phyloP scores from a whole-genome alignment of 2,329 filamentous ascomycete genomes.

The Allantophomopsis cytisporea region DNA sequence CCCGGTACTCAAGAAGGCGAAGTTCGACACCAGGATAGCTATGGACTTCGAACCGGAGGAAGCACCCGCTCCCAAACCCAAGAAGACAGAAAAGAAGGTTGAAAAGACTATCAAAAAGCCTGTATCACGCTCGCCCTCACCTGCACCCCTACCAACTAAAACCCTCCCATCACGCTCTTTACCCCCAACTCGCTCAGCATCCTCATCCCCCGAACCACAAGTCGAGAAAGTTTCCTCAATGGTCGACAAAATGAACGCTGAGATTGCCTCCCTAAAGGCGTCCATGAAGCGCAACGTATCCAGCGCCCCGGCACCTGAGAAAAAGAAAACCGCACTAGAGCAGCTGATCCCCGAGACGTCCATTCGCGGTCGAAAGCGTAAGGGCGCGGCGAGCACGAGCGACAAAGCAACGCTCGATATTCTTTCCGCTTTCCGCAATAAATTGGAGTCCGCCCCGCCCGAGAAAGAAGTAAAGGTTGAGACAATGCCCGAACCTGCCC shows the following conservation, averaged over 20 bases:
- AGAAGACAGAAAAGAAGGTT: conserved; percentile 18
- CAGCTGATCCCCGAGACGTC: conserved; percentile 62
- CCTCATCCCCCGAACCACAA: conserved; percentile 22
- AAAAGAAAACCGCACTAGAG: conserved; percentile 55
- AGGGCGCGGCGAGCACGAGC: conserved; percentile 34
- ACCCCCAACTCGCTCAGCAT: conserved; percentile 16
- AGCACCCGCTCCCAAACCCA: conserved; percentile 11
- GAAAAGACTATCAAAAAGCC: conserved; percentile 14
- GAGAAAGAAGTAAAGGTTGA: conserved; percentile 20
- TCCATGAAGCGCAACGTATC: conserved; percentile 60
- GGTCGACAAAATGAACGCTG: conserved; percentile 61
- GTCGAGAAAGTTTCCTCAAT: conserved; percentile 22
- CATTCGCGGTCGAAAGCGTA: conserved; percentile 56
- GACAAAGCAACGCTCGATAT: conserved; percentile 56
- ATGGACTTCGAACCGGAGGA: conserved; percentile 39
- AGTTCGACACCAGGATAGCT: conserved; percentile 66
- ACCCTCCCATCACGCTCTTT: conserved; percentile 14
- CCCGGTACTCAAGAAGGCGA: conserved; percentile 58
- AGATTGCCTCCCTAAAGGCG: conserved; percentile 68
- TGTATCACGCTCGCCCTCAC: conserved; percentile 23
- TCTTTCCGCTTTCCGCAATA: conserved; percentile 67
- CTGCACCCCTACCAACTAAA: conserved; percentile 16
- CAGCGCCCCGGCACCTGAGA: conserved; percentile 34
- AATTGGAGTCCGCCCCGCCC: conserved; percentile 44
- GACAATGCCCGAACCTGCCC: conserved; percentile 9